These are phyloP conservation scores for Piromyces finnis DNA, from an alignment of 192 early-diverging fungal species.

Conservation along the genomic window DNA sequence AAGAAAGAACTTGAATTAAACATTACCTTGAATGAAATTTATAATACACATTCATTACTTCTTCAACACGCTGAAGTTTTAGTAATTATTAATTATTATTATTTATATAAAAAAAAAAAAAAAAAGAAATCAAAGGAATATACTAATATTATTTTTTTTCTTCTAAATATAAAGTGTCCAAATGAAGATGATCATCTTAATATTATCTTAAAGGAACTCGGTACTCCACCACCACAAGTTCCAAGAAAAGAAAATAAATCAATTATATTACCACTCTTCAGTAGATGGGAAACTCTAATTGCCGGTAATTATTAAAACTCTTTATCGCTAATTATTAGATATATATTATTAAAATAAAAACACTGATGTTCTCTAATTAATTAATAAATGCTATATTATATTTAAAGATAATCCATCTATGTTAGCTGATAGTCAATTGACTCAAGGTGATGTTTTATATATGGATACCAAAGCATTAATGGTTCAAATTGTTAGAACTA, in stretches of 20 bases:
- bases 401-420: background rate
- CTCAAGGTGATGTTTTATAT: constrained; percentile 86
- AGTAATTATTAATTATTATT: constrained; percentile 6
- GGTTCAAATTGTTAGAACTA: constrained; percentile 80
- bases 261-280: constrained; percentile 53
- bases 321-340: too few species aligned
- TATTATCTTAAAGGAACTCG: constrained; percentile 59
- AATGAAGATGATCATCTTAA: constrained; percentile 64
- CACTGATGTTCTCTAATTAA: too few species aligned
- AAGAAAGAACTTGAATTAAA: constrained; percentile 77
- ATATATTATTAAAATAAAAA: too few species aligned
- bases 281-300: constrained; percentile 69
- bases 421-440: constrained; percentile 64
- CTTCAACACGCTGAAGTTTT: constrained; percentile 63
- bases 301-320: constrained; percentile 43
- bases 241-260: constrained; percentile 61
- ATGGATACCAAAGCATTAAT: constrained; percentile 88
- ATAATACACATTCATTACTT: constrained; percentile 74
- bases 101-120: background rate
- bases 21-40: constrained; percentile 88
- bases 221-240: constrained; percentile 43
- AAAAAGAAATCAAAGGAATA: too few species aligned
- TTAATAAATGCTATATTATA: too few species aligned
- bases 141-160: background rate
- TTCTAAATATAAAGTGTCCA: constrained; percentile 22